phyloP scores from a whole-genome alignment of 2,329 filamentous ascomycete genomes.

The Ascochyta clinopodiicola region DNA sequence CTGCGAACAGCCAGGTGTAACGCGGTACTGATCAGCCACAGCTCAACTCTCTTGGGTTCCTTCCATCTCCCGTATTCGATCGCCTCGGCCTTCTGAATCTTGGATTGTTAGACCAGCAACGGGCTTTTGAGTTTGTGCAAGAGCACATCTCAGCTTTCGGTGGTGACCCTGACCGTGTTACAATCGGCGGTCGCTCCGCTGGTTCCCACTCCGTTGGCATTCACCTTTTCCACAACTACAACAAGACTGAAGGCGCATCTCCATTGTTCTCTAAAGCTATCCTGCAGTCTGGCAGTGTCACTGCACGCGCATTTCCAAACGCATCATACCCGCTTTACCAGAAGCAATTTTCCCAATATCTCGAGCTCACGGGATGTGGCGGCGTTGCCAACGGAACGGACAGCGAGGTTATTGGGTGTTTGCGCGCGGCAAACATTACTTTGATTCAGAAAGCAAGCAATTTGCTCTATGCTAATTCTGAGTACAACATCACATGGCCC shows the following conservation, averaged over 20 bases:
- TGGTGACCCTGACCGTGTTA: slow-evolving; percentile 47
- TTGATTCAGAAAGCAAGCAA: slow-evolving; percentile 47
- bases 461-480: slow-evolving; percentile 43
- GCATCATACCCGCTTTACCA: slow-evolving; percentile 38
- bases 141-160: slow-evolving; percentile 50
- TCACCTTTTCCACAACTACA: slow-evolving; percentile 41
- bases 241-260: slow-evolving; percentile 25
- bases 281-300: slow-evolving; percentile 36
- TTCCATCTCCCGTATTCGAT: slow-evolving; percentile 34
- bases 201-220: slow-evolving; percentile 41
- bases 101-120: slow-evolving; percentile 31
- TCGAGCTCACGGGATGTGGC: slow-evolving; percentile 26
- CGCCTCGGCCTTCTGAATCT: slow-evolving; percentile 37
- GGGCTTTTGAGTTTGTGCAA: slow-evolving; percentile 44
- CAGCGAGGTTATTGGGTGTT: slow-evolving; percentile 44
- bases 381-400: slow-evolving; percentile 33
- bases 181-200: slow-evolving; percentile 48
- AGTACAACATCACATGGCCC: slow-evolving; percentile 53
- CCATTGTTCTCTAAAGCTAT: slow-evolving; percentile 38
- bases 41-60: slow-evolving; percentile 34
- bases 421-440: slow-evolving; percentile 47
- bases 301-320: slow-evolving; percentile 37
- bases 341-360: slow-evolving; percentile 30
- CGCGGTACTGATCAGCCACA: background rate
- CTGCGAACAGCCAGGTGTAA: too few relatives aligned